A percentile compares a stretch with the other conserved stretches of the same genome.
Evolutionary conservation across 2,329 filamentous ascomycete genomes (phyloP).

Genomic region (Scytalidium sp.): DNA sequence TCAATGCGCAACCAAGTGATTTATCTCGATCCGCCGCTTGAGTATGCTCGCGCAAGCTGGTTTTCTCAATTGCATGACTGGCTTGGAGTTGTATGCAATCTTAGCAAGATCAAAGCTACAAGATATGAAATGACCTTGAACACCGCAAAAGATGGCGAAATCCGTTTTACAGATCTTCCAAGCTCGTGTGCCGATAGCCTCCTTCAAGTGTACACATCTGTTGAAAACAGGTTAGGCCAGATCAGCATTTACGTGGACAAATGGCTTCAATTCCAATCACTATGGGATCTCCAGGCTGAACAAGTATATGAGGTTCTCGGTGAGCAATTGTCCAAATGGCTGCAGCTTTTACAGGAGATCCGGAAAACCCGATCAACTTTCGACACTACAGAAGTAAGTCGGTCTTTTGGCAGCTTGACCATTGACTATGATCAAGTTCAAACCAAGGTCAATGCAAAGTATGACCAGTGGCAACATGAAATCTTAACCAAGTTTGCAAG

Average conservation of each 20-base stretch:
- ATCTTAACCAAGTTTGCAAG: slow-evolving; percentile 90
- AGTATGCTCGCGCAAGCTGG: slow-evolving; percentile 91
- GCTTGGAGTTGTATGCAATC: slow-evolving; percentile 88
- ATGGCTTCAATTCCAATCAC: slow-evolving; percentile 96
- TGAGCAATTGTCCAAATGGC: slow-evolving; percentile 87
- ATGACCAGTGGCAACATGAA: slow-evolving; percentile 99
- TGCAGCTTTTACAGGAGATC: slow-evolving; percentile 95
- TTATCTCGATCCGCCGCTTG: slow-evolving; percentile 89
- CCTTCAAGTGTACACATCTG: slow-evolving; percentile 73
- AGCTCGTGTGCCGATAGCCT: slow-evolving; percentile 78
- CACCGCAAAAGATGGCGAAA: slow-evolving; percentile 60
- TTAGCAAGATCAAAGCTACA: slow-evolving; percentile 91
- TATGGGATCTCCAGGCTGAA: slow-evolving; percentile 96
- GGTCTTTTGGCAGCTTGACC: slow-evolving; percentile 87
- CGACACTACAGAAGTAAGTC: slow-evolving; percentile 91
- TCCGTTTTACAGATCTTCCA: slow-evolving; percentile 80
- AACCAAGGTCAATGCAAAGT: slow-evolving; percentile 97
- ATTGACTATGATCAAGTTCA: slow-evolving; percentile 99
- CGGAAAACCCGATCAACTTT: slow-evolving; percentile 94
- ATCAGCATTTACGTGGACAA: slow-evolving; percentile 90
- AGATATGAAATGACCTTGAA: slow-evolving; percentile 88
- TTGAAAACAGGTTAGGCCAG: slow-evolving; percentile 78
- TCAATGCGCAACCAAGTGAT: slow-evolving; percentile 98
- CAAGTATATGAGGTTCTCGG: slow-evolving; percentile 91
- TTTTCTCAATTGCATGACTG: slow-evolving; percentile 88